Evolutionary conservation across 768 basidiomycete species (phyloP).

Genomic region (Mycena metata): DNA sequence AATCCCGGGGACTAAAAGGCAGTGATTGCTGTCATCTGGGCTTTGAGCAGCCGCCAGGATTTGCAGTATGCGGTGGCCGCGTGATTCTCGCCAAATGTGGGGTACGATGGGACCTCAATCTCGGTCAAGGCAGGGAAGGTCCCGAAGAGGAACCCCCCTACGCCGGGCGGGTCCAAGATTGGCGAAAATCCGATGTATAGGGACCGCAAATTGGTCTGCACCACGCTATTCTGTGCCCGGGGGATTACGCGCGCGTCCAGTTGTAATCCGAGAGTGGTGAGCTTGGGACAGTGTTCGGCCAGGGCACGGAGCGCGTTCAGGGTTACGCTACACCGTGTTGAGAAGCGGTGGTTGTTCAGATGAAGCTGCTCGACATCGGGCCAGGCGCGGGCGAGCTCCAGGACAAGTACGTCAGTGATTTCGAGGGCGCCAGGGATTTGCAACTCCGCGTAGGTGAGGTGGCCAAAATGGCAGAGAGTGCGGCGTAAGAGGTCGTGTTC

Average conservation of each 20-base stretch:
- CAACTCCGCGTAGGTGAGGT: neutral
- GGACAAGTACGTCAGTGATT: neutral
- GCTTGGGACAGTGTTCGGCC: neutral
- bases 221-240: neutral
- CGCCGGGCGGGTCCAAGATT: too few relatives aligned
- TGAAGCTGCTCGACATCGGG: neutral
- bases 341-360: neutral
- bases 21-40: too few relatives aligned
- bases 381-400: constrained; percentile 1
- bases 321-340: neutral
- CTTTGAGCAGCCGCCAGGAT: too few relatives aligned
- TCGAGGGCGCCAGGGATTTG: neutral
- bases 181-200: too few relatives aligned
- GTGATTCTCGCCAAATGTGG: too few relatives aligned
- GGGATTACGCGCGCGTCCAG: neutral
- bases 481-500: neutral
- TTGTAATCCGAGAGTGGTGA: neutral
- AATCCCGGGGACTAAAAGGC: too few relatives aligned
- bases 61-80: too few relatives aligned
- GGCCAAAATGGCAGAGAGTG: neutral
- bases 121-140: too few relatives aligned
- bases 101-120: too few relatives aligned
- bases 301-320: neutral
- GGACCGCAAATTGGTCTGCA: too few relatives aligned
- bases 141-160: too few relatives aligned